Conservation (phyloP, 208 protist species). For the Jaenimonas drosophilae region DNA sequence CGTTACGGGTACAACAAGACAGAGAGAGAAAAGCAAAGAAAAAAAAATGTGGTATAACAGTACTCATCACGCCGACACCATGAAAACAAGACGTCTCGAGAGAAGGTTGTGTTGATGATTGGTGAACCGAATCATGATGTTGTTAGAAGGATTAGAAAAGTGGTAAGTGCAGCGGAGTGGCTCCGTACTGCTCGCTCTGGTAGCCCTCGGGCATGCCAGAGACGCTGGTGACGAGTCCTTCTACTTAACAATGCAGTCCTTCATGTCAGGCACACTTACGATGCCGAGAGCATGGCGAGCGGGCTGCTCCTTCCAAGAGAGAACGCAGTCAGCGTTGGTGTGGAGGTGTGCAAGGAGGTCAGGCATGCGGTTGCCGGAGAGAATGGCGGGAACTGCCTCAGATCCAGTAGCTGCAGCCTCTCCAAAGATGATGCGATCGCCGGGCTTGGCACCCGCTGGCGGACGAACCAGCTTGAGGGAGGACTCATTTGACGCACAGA, state of each 20-base stretch:
- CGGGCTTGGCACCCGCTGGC: slow-evolving; percentile 41
- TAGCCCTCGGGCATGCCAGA: no score
- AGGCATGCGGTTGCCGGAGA: slow-evolving; percentile 39
- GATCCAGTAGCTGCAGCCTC: slow-evolving; percentile 13
- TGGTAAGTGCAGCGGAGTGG: no score
- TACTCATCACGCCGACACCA: no score
- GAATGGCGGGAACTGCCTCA: slow-evolving; percentile 6
- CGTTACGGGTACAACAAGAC: slow-evolving; percentile 1
- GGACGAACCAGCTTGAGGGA: slow-evolving; percentile 44
- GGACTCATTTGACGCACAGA: slow-evolving; percentile 73
- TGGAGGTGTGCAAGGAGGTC: slow-evolving; percentile 56
- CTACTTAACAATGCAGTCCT: slow-evolving; percentile 32
- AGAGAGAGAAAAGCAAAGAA: neutral
- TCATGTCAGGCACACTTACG: slow-evolving; percentile 14
- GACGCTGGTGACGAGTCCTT: no score
- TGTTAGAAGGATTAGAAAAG: no score
- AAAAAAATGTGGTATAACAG: no score
- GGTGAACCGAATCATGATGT: no score
- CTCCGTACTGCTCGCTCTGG: no score
- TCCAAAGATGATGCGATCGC: slow-evolving; percentile 58
- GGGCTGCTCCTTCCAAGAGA: slow-evolving; percentile 53
- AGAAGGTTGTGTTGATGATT: no score
- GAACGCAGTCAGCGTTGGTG: slow-evolving; percentile 32
- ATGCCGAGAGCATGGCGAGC: slow-evolving; percentile 20
- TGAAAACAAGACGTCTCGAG: no score